phyloP scores from a whole-genome alignment of 2,329 filamentous ascomycete genomes.

The Monilinia aucupariae region DNA sequence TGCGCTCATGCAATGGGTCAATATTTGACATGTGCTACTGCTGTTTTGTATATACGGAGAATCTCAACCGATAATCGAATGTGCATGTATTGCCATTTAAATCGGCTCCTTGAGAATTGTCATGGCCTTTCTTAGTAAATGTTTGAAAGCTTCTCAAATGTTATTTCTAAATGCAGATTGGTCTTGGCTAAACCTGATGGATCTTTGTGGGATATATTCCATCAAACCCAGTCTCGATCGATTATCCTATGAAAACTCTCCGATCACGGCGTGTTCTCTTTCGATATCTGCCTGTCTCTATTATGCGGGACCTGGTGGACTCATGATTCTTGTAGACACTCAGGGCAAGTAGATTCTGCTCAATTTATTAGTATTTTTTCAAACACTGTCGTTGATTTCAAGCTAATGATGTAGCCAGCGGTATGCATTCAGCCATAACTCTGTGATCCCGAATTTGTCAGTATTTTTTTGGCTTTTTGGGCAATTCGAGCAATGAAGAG shows the following conservation, averaged over 20 bases:
- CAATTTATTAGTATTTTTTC: conserved; percentile 59
- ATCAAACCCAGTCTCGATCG: conserved; percentile 36
- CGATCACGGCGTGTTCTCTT: conserved; percentile 26
- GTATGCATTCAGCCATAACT: conserved; percentile 58
- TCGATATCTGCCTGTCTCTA: neutral
- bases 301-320: neutral
- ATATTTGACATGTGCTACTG: conserved; percentile 23
- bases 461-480: conserved; percentile 51
- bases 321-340: neutral
- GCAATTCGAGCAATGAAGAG: too few species aligned
- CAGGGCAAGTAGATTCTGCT: conserved; percentile 55
- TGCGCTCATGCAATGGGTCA: conserved; percentile 27
- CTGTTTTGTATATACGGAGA: neutral
- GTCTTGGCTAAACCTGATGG: neutral
- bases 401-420: conserved; percentile 50
- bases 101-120: neutral
- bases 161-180: neutral
- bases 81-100: neutral
- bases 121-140: neutral
- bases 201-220: conserved; percentile 31
- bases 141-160: neutral
- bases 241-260: conserved; percentile 49
- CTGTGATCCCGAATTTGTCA: conserved; percentile 57
- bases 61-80: neutral
- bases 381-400: conserved; percentile 48